Base-by-base conservation (phyloP, 2,329 filamentous ascomycete genomes). In the Dothistroma septosporum region DNA sequence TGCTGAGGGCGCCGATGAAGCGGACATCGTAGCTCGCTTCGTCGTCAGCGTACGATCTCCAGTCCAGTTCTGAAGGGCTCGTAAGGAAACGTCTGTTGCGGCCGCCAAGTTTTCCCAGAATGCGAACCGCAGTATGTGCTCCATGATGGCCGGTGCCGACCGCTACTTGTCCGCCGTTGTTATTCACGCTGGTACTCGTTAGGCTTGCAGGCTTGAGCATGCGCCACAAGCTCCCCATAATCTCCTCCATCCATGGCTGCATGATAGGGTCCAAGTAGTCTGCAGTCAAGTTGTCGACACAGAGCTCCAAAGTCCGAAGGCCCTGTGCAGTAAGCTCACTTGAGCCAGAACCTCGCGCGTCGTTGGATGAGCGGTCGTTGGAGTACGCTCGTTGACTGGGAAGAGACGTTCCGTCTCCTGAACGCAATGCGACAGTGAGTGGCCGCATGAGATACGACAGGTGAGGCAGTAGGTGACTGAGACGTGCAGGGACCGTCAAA, bases 191-290 rank as follows among this genome's bases (percentile, higher is more conserved):
- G 6, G 62, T 57, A 19, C 63, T 61, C 69, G 90, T 96, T 75
- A 99, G 96, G 0, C 94, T 94, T 64, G 92, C 88, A 8, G 94
- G 95, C 69, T 89, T 90, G 47, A 99, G 82, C 74, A 99, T 95
- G 65, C 97, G 92, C 82, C 96, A 99, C 0, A 99, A 82, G 1
- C 93, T 93, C 52, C 92, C 94, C 94, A 99, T 99, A 49, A 99
- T 81, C 72, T 99, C 94, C 69, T 99, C 93, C 75, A 99, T 97
- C 28, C 97, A 95, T 0, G 94, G 95, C 1, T 93, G 91, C 93
- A 99, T 99, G 70, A 99, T 97, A 0, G 94, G 95, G 69, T 99
- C 94, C 14, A 99, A 80, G 72, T 99, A 99, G 71, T 99, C 94
- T 0, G 94, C 93, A 0, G 95, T 99, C 0, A 99, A 83, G 69